A percentile compares a stretch with the other conserved stretches of the same genome.
Evolutionary conservation across 768 basidiomycete genomes (phyloP).

Genomic region (Boletus rufocinnamomeus): DNA sequence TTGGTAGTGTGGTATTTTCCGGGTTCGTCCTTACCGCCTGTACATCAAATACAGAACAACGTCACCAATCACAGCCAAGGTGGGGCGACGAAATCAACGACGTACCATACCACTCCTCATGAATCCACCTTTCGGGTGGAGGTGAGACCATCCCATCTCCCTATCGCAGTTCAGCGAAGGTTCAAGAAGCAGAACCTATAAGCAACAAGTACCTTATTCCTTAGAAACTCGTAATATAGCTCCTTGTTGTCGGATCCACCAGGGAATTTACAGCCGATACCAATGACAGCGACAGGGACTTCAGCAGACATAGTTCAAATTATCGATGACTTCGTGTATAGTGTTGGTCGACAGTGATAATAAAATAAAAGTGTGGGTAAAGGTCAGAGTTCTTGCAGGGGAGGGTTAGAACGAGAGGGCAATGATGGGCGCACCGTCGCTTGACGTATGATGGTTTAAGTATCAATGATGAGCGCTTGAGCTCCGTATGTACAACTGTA

Average conservation of each 20-base stretch:
- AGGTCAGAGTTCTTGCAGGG: neutral
- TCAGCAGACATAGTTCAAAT: constrained; percentile 30
- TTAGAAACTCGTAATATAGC: constrained; percentile 32
- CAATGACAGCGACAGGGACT: constrained; percentile 32
- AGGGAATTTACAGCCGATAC: constrained; percentile 37
- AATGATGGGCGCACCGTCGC: neutral
- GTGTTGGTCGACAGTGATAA: neutral
- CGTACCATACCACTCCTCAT: constrained; percentile 36
- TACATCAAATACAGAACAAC: neutral
- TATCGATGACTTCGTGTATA: constrained; percentile 3
- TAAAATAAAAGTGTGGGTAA: constrained; percentile 1
- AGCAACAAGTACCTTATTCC: constrained; percentile 26
- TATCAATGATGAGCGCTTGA: neutral
- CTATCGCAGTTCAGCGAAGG: constrained; percentile 11
- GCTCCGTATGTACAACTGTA: neutral
- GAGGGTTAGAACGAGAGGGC: neutral
- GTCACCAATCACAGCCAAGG: neutral
- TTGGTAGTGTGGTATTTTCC: constrained; percentile 34
- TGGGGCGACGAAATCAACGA: neutral
- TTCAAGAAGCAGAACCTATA: neutral
- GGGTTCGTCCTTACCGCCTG: constrained; percentile 35
- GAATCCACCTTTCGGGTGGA: constrained; percentile 32
- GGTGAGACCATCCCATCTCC: constrained; percentile 34
- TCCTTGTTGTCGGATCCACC: constrained; percentile 35
- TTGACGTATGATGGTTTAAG: constrained; percentile 4